Percentiles rank a stretch among this genome's conserved stretches.
These are phyloP conservation scores for Penicilliopsis zonata DNA, from an alignment of 495 filamentous ascomycete genomes.

Conservation along the genomic window DNA sequence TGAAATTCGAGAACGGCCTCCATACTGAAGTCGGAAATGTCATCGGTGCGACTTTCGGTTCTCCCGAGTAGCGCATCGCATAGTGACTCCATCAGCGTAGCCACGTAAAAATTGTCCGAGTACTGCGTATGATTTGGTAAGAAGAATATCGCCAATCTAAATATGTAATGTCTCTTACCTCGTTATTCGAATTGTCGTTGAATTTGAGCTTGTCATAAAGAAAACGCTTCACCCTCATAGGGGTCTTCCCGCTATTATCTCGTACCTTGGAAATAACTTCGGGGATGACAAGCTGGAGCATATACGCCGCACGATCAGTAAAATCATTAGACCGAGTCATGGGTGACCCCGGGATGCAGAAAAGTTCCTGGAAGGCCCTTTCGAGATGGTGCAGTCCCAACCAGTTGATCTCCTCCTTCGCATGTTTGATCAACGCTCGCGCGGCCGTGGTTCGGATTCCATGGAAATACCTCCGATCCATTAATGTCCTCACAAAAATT, in stretches of 20 bases:
- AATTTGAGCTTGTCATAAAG: constrained; percentile 78
- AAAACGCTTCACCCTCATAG: constrained; percentile 61
- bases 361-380: constrained; percentile 75
- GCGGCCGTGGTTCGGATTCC: constrained; percentile 79
- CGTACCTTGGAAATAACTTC: constrained; percentile 67
- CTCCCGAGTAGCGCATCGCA: constrained; percentile 60
- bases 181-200: constrained; percentile 87
- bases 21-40: constrained; percentile 35
- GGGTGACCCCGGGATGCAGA: constrained; percentile 59
- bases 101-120: constrained; percentile 80
- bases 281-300: constrained; percentile 70
- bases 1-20: constrained; percentile 37
- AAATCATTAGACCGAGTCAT: constrained; percentile 88
- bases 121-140: constrained; percentile 28
- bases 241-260: constrained; percentile 63
- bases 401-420: constrained; percentile 55
- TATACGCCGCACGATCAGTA: constrained; percentile 66
- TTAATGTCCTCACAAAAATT: constrained; percentile 74
- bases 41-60: constrained; percentile 25
- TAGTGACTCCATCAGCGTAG: constrained; percentile 66
- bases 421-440: constrained; percentile 59
- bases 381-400: constrained; percentile 75
- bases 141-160: neutral
- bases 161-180: constrained; percentile 32
- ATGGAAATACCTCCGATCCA: constrained; percentile 88